Base-by-base conservation (phyloP, 148 eudicot genomes). In the Salicornia ramosissima region DNA sequence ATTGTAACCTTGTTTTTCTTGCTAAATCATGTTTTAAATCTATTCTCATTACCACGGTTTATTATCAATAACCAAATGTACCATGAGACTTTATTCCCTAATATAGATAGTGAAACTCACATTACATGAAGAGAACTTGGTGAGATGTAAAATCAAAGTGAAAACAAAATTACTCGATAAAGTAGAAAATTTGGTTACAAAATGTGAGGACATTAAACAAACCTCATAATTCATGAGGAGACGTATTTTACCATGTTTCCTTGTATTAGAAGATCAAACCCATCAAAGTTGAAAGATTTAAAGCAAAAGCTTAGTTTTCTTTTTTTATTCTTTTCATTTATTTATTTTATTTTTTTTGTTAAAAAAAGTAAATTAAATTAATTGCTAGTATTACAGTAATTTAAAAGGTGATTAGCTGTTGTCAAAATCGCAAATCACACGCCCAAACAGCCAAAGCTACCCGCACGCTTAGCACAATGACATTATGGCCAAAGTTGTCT, bases 401-500 rank as follows among this genome's bases (percentile, higher is more conserved):
- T n/a, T n/a, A n/a, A n/a, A 1, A 21, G 24, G 10, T 13, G 25
- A 16, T 3, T 22, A 24, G 31, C 24, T 60, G 64, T 40, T 63
- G 49, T 63, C 15, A 63, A 63, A 63, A 49, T 63, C 31, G 49
- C 19, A 63, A 63, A 39, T 63, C 28, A 36, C 49, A 40, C 15
- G 5, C 13, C 9, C 52, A 47, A 8, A 62, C 28, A 26, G n/a
- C n/a, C n/a, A 68, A 55, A 25, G 16, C 24, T 10, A 68, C 71
- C 71, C 71, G 71, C 71, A 68, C 71, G 71, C 71, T 55, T 34
- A 39, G 47, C 71, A 68, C 40, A 9, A 40, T 63, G 10, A 36
- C 61, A 29, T 26, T n/a, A n/a, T n/a, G n/a, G n/a, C n/a, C n/a
- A 43, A 65, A 45, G 36, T 11, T 46, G 36, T 43, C 53, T 19